A percentile compares a stretch with the other conserved stretches of the same genome.
These are phyloP conservation scores for Vigna hirtella DNA, from an alignment of 306 rosid genomes.

Conservation along the genomic window DNA sequence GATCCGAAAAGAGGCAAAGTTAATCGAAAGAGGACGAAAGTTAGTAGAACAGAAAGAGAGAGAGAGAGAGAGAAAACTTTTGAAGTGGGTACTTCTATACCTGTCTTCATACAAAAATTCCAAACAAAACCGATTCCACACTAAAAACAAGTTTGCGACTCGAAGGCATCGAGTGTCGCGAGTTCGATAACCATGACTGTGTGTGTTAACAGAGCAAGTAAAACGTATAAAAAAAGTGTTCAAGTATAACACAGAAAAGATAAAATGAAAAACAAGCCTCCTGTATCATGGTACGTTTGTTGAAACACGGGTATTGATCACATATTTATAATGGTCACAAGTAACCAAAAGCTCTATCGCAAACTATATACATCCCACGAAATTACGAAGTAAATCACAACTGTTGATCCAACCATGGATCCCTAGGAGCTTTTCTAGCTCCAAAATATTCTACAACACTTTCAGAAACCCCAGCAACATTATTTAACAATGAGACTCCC, in stretches of 20 bases:
- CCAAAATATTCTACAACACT: conserved; percentile 54
- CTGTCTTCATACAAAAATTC: too few species aligned
- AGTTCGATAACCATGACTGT: too few species aligned
- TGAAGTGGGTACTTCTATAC: too few species aligned
- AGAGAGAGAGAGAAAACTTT: too few species aligned
- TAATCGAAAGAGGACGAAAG: too few species aligned
- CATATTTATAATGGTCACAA: neutral
- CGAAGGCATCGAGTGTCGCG: too few species aligned
- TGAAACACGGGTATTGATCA: neutral
- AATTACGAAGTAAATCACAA: conserved; percentile 36
- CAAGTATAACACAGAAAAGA: neutral
- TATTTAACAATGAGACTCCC: conserved; percentile 57
- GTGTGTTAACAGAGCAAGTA: too few species aligned
- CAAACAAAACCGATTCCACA: too few species aligned
- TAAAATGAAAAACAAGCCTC: neutral
- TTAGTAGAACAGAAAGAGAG: too few species aligned
- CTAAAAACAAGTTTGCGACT: too few species aligned
- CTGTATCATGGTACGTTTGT: neutral
- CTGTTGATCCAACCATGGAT: conserved; percentile 55
- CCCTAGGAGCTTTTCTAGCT: conserved; percentile 45
- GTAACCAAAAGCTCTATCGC: neutral
- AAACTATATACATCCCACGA: conserved; percentile 21
- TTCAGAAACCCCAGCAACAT: conserved; percentile 52
- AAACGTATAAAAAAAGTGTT: neutral
- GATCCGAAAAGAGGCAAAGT: too few species aligned